These are phyloP conservation scores for Fomes fomentarius DNA, from an alignment of 1,284 basidiomycete genomes.

Conservation along the genomic window DNA sequence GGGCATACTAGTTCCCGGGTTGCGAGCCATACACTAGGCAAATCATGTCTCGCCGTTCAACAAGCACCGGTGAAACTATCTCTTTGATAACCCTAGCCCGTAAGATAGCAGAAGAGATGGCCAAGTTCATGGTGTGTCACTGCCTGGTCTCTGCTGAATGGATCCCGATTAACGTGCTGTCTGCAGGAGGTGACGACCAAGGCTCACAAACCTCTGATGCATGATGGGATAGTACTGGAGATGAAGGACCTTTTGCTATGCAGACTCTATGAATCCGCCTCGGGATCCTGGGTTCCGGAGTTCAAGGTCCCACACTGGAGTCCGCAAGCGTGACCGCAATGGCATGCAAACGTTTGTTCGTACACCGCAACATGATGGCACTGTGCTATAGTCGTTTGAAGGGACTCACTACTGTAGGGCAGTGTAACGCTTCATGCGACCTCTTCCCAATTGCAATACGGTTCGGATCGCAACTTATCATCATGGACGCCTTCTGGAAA, in stretches of 20 bases:
- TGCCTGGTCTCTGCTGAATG: background rate
- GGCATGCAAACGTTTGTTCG: too few relatives aligned
- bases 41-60: slow-evolving; percentile 5
- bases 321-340: too few relatives aligned
- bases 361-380: too few relatives aligned
- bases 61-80: background rate
- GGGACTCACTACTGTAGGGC: too few relatives aligned
- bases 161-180: background rate
- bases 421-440: too few relatives aligned
- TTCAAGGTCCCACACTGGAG: background rate
- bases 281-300: background rate
- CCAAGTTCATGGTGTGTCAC: background rate
- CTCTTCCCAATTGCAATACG: too few relatives aligned
- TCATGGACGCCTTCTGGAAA: too few relatives aligned
- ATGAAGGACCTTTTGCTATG: background rate
- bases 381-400: too few relatives aligned
- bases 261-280: background rate
- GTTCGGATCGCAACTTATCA: too few relatives aligned
- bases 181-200: background rate
- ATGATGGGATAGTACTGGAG: background rate
- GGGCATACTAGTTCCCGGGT: background rate
- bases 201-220: background rate
- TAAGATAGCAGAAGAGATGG: slow-evolving; percentile 6
- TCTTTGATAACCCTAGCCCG: background rate
- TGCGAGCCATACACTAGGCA: background rate